These are phyloP conservation scores for Eucalyptus curtisii DNA, from an alignment of 345 rosid genomes.

Conservation along the genomic window DNA sequence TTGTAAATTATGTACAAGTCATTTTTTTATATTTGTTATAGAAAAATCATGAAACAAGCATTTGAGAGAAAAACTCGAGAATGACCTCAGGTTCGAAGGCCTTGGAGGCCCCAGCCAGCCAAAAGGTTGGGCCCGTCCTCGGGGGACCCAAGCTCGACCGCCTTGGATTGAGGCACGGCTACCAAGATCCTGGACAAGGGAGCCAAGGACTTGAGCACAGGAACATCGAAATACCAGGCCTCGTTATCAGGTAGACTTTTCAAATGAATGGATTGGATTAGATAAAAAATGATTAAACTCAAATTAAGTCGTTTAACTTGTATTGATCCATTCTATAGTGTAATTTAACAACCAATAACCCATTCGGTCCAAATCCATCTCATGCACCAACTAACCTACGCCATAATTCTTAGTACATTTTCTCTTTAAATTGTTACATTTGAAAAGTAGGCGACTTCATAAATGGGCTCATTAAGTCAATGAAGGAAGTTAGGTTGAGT, in stretches of 20 bases:
- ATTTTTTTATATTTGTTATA: not conserved
- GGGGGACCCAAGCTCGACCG: not conserved
- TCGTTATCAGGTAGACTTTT: fast-evolving
- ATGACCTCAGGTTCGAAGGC: not conserved
- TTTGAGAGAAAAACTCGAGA: not conserved
- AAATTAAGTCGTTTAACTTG: not conserved
- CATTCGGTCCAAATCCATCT: not conserved
- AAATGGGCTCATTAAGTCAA: no score
- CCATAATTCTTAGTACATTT: fast-evolving
- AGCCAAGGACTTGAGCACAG: not conserved
- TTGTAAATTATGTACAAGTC: not conserved
- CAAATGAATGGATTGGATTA: not conserved
- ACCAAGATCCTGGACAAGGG: no score
- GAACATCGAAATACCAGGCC: fast-evolving
- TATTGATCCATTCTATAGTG: not conserved
- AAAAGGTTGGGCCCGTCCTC: not conserved
- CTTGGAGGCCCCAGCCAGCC: not conserved
- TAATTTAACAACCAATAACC: not conserved
- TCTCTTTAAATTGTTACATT: not conserved
- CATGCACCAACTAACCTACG: not conserved
- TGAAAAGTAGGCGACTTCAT: no score
- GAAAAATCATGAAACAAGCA: not conserved
- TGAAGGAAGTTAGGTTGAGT: not conserved
- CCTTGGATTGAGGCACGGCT: not conserved
- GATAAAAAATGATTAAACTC: not conserved